These are phyloP conservation scores for Ogataea methanolica DNA, from an alignment of 805 yeast species.

Conservation along the genomic window DNA sequence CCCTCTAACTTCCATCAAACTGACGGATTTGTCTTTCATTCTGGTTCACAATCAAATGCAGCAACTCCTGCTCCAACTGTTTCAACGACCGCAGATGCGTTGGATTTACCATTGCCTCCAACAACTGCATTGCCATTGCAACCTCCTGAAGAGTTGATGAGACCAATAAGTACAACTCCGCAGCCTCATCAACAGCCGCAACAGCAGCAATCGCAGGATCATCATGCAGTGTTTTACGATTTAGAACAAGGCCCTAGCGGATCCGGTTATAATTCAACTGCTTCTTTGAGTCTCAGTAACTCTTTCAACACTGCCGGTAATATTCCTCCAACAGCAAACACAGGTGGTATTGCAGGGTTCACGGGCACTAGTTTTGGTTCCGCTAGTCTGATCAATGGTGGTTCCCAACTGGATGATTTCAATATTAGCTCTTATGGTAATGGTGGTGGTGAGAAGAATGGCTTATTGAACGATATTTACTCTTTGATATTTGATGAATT, in stretches of 20 bases:
- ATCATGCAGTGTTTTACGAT: slow-evolving; percentile 7
- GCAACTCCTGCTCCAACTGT: slow-evolving; percentile 2
- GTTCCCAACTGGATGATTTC: background rate
- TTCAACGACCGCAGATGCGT: background rate
- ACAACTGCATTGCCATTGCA: slow-evolving; percentile 1
- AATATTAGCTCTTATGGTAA: background rate
- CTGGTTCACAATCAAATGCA: background rate
- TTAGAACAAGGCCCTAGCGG: slow-evolving; percentile 4
- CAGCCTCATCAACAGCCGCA: background rate
- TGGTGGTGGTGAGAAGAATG: slow-evolving; percentile 18
- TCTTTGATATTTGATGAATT: slow-evolving; percentile 42
- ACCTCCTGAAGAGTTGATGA: background rate
- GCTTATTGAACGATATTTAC: slow-evolving; percentile 38
- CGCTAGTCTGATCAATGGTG: background rate
- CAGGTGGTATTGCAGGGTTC: background rate
- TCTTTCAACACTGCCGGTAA: too few relatives aligned
- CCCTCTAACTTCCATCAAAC: too few relatives aligned
- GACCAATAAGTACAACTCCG: background rate
- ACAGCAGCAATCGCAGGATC: background rate
- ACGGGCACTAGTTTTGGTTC: background rate
- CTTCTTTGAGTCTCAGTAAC: background rate
- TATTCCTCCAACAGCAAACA: background rate
- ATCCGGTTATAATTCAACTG: slow-evolving; percentile 4
- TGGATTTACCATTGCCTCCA: background rate
- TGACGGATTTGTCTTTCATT: too few relatives aligned